Percentiles rank a stretch among this genome's conserved stretches.
These are phyloP conservation scores for Aspergillus sp. DNA, from an alignment of 2,329 filamentous ascomycete genomes.

Conservation along the genomic window DNA sequence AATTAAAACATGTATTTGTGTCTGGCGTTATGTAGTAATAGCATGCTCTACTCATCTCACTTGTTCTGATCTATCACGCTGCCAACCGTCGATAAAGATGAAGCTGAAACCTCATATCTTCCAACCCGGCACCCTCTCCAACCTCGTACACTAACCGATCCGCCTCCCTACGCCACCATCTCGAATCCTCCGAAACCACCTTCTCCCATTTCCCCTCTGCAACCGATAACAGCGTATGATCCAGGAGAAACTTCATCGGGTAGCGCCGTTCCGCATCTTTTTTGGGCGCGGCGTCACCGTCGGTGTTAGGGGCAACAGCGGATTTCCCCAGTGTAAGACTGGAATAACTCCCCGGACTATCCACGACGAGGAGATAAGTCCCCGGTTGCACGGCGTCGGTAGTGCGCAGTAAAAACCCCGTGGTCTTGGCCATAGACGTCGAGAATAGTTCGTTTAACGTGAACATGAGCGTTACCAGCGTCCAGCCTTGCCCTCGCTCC, in stretches of 20 bases:
- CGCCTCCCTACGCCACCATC: slow-evolving; percentile 71
- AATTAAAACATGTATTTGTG: slow-evolving; percentile 8
- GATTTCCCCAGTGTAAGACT: slow-evolving; percentile 60
- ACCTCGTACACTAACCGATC: slow-evolving; percentile 65
- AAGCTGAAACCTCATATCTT: slow-evolving; percentile 93
- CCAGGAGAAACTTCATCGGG: slow-evolving; percentile 87
- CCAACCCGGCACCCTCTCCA: slow-evolving; percentile 74
- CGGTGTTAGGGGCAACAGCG: slow-evolving; percentile 9
- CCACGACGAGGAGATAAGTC: slow-evolving; percentile 72
- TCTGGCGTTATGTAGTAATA: slow-evolving; percentile 17
- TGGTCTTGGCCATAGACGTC: slow-evolving; percentile 64
- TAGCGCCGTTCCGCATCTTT: slow-evolving; percentile 51
- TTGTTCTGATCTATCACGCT: slow-evolving; percentile 10
- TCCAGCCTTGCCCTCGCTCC: slow-evolving; percentile 14
- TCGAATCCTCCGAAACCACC: slow-evolving; percentile 64
- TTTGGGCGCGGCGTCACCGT: slow-evolving; percentile 29
- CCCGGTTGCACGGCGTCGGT: slow-evolving; percentile 51
- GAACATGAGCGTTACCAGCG: slow-evolving; percentile 77
- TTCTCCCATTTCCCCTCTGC: slow-evolving; percentile 59
- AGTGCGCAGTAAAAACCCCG: slow-evolving; percentile 63
- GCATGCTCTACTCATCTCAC: slow-evolving; percentile 9
- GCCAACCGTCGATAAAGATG: slow-evolving; percentile 59
- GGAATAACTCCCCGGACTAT: slow-evolving; percentile 90
- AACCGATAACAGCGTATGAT: slow-evolving; percentile 61
- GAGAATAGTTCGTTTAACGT: slow-evolving; percentile 94